Conservation (phyloP, 1,284 basidiomycete genomes). For the Spongispora temasekensis region DNA sequence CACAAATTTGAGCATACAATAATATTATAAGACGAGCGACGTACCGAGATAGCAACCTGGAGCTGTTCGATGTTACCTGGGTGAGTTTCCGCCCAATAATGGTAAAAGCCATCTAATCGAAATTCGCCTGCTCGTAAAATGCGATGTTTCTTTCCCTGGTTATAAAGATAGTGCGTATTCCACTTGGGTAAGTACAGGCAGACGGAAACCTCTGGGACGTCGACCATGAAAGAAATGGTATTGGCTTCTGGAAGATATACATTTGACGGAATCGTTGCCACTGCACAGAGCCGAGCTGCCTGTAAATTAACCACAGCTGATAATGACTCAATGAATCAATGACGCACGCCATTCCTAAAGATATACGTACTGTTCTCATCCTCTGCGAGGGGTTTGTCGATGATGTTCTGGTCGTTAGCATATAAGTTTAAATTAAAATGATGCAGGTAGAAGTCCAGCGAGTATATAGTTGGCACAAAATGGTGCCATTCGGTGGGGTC, state of each 20-base stretch:
- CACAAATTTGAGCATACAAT: conserved; percentile 6
- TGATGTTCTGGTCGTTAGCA: conserved; percentile 94
- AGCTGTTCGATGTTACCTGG: conserved; percentile 79
- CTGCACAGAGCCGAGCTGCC: conserved; percentile 57
- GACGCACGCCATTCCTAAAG: conserved; percentile 3
- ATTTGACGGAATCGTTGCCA: conserved; percentile 65
- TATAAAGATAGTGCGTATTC: conserved; percentile 83
- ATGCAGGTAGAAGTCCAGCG: conserved; percentile 67
- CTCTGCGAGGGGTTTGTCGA: conserved; percentile 77
- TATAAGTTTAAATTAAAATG: conserved; percentile 82
- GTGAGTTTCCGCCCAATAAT: conserved; percentile 67
- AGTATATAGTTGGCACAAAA: conserved; percentile 83
- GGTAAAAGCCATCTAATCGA: conserved; percentile 70
- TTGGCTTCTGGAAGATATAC: conserved; percentile 75
- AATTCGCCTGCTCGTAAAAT: conserved; percentile 64
- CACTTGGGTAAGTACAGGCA: conserved; percentile 78
- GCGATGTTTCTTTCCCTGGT: conserved; percentile 53
- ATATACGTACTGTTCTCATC: conserved; percentile 70
- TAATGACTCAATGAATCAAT: conserved; percentile 5
- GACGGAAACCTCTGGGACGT: conserved; percentile 58
- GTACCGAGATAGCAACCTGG: conserved; percentile 66
- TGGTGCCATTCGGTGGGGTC: conserved; percentile 76
- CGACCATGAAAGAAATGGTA: conserved; percentile 65
- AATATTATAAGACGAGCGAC: conserved; percentile 19
- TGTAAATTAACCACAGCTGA: conserved; percentile 72